Conservation (phyloP, 192 early-diverging fungal species). For the Coemansia sp. region DNA sequence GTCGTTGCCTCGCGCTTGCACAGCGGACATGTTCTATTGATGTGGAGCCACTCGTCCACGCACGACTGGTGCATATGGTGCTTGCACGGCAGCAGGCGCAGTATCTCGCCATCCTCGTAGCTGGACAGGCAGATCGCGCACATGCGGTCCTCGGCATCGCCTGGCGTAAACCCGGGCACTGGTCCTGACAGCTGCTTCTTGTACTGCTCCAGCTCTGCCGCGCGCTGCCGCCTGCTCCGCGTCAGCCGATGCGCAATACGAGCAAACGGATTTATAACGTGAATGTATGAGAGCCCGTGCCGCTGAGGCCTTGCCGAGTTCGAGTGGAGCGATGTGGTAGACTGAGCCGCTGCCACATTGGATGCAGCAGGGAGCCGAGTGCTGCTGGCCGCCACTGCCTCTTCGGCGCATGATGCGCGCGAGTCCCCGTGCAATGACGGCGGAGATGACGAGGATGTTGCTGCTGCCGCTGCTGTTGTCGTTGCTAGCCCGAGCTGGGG, state of each 20-base stretch:
- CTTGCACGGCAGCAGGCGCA: slow-evolving; percentile 71
- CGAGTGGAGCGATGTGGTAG: slow-evolving; percentile 41
- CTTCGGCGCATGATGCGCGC: background rate
- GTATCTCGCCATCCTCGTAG: slow-evolving; percentile 78
- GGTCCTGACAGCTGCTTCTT: slow-evolving; percentile 45
- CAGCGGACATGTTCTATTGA: slow-evolving; percentile 76
- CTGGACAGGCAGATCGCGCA: slow-evolving; percentile 80
- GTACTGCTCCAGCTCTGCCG: slow-evolving; percentile 41
- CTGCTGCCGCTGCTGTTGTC: background rate
- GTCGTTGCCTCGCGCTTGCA: slow-evolving; percentile 63
- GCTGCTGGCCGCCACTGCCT: slow-evolving; percentile 7
- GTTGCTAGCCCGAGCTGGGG: slow-evolving; percentile 5
- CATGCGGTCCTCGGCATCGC: slow-evolving; percentile 65
- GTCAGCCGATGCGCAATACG: slow-evolving; percentile 48
- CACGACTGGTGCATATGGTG: slow-evolving; percentile 87
- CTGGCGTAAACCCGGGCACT: slow-evolving; percentile 55
- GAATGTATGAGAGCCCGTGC: slow-evolving; percentile 29
- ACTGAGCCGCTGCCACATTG: slow-evolving; percentile 15
- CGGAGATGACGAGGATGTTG: slow-evolving; percentile 27
- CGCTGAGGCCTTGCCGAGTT: slow-evolving; percentile 10
- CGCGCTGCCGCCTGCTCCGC: slow-evolving; percentile 46
- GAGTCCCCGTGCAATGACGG: slow-evolving; percentile 33
- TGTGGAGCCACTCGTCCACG: slow-evolving; percentile 79
- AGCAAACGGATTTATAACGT: slow-evolving; percentile 46
- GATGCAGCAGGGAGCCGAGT: too few relatives aligned